phyloP scores from a whole-genome alignment of 202 grass and related monocot genomes.

The Carex sylvatica region DNA sequence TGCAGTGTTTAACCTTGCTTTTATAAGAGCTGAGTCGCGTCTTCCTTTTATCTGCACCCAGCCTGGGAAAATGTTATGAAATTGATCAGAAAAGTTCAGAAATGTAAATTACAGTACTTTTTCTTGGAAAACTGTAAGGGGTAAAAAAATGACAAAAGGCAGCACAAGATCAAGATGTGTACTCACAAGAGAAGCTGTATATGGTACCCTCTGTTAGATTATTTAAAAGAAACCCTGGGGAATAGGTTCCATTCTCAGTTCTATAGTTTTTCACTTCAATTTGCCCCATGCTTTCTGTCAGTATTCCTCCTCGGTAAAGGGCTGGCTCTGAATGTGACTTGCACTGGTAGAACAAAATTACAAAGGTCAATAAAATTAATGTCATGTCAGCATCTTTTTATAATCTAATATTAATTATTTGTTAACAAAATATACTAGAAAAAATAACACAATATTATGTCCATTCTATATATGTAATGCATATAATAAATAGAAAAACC shows the following conservation, averaged over 20 bases:
- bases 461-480: background rate
- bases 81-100: background rate
- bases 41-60: slow-evolving; percentile 80
- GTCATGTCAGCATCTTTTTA: background rate
- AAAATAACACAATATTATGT: background rate
- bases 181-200: slow-evolving; percentile 93
- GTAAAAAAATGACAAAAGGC: background rate
- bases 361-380: background rate
- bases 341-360: slow-evolving; percentile 50
- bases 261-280: slow-evolving; percentile 46
- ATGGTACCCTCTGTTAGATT: slow-evolving; percentile 65
- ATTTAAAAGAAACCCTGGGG: slow-evolving; percentile 58
- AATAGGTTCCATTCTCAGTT: slow-evolving; percentile 59
- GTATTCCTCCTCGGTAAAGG: slow-evolving; percentile 85
- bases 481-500: background rate
- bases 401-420: background rate
- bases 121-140: background rate
- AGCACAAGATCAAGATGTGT: background rate
- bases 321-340: slow-evolving; percentile 66
- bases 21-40: slow-evolving; percentile 47
- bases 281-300: slow-evolving; percentile 39
- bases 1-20: slow-evolving; percentile 61
- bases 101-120: background rate
- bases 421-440: background rate
- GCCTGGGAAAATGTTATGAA: slow-evolving; percentile 29